Evolutionary conservation across 2,329 filamentous ascomycete species (phyloP).

Genomic region (Davidsoniella virescens): DNA sequence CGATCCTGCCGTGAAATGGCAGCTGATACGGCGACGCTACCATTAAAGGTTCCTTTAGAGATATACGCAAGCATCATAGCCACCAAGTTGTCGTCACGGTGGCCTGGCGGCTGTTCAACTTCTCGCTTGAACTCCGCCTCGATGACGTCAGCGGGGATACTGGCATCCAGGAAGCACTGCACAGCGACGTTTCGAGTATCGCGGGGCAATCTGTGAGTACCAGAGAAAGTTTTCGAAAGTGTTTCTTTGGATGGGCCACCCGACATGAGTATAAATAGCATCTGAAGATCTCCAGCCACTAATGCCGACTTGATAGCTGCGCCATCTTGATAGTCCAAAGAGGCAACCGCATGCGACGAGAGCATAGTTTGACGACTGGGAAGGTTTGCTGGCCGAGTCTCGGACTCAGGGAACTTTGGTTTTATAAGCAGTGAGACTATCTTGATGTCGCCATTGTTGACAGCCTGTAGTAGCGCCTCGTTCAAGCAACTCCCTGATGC

Average conservation of each 20-base stretch:
- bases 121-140: constrained; percentile 35
- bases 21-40: constrained; percentile 31
- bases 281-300: constrained; percentile 26
- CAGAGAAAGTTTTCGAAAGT: constrained; percentile 32
- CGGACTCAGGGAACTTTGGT: constrained; percentile 27
- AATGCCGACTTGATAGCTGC: constrained; percentile 35
- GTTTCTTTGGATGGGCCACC: constrained; percentile 31
- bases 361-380: constrained; percentile 12
- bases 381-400: constrained; percentile 12
- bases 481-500: constrained; percentile 31
- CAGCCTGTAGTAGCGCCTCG: constrained; percentile 34
- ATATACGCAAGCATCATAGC: constrained; percentile 34
- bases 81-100: constrained; percentile 35
- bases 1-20: constrained; percentile 34
- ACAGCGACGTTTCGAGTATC: constrained; percentile 31
- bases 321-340: constrained; percentile 35
- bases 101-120: constrained; percentile 30
- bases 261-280: constrained; percentile 30
- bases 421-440: constrained; percentile 34
- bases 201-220: constrained; percentile 27
- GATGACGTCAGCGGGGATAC: constrained; percentile 30
- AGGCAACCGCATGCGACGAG: constrained; percentile 32
- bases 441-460: constrained; percentile 29
- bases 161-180: constrained; percentile 32
- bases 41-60: constrained; percentile 37